Percentiles rank a stretch among this genome's conserved stretches.
Conservation (phyloP, 2,329 filamentous ascomycete genomes). For the Chalaropsis ovoidea region DNA sequence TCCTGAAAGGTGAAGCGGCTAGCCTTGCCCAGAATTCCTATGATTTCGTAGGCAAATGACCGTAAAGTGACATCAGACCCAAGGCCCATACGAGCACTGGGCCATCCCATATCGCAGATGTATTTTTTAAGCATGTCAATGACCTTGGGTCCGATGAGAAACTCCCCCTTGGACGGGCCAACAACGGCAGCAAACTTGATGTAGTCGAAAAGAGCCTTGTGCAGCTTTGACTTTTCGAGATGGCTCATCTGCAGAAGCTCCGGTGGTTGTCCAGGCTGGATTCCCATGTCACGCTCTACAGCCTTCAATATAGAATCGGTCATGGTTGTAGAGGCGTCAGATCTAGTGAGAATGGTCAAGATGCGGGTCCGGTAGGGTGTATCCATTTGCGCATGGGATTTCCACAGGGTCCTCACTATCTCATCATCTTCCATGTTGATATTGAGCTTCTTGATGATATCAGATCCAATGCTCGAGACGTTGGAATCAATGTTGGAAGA, state of each 20-base stretch:
- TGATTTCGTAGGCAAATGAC: constrained; percentile 78
- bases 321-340: constrained; percentile 60
- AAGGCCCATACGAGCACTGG: constrained; percentile 49
- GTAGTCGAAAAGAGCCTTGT: constrained; percentile 74
- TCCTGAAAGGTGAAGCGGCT: constrained; percentile 46
- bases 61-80: constrained; percentile 57
- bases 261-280: constrained; percentile 24
- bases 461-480: constrained; percentile 75
- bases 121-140: constrained; percentile 61
- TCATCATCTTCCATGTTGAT: constrained; percentile 60
- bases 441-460: constrained; percentile 70
- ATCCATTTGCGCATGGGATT: constrained; percentile 62
- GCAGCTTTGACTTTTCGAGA: constrained; percentile 67
- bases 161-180: constrained; percentile 47
- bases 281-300: constrained; percentile 39
- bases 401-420: constrained; percentile 57
- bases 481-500: constrained; percentile 72
- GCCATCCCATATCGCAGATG: constrained; percentile 76
- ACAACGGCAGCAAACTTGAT: constrained; percentile 77
- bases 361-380: constrained; percentile 68
- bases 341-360: constrained; percentile 65
- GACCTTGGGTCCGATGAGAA: constrained; percentile 58
- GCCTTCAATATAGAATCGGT: constrained; percentile 57
- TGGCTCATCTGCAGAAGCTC: constrained; percentile 37
- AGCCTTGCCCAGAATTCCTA: constrained; percentile 66